Base-by-base conservation (phyloP, 805 yeast species). In the Nematodospora valgi region DNA sequence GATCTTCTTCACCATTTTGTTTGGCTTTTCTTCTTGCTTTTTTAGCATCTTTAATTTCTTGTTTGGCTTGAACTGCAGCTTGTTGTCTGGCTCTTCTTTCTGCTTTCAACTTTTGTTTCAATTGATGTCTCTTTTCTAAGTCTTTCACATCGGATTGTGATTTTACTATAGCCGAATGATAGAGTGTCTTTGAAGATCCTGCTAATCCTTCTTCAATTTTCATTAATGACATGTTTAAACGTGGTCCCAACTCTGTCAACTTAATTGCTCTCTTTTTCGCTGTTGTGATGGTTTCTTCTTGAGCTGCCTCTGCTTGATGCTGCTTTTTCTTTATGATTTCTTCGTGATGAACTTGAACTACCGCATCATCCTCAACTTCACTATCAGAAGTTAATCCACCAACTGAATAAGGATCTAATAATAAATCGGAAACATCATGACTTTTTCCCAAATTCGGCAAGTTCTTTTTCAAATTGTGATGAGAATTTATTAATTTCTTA, bases 231-330 rank as follows among this genome's bases (percentile, higher is more conserved):
- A 93, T 65, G 47, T 76, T 78, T 59, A 93, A 62, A 46, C 98
- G 74, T 23, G 98, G 98, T 0, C 98, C 98, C 32, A 91, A 66
- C 59, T 93, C 98, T 1, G 91, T 86, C 33, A 93, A 69, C 56
- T 87, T 89, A 48, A 93, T 86, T 1, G 98, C 98, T 51, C 85
- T 78, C 60, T 87, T 88, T 22, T 62, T 53, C 34, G 74, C 61
- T 13, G 55, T 27, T 10, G 34, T 22, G 3, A 4, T 19, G 5
- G 40, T 41, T 23, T 50, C 51, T 13, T 45, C 40, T 41, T 52
- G 38, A 40, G 51, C 19, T 37, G 43, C 9, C 40, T 49, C 38
- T 45, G 44, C 51, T 26, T 34, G 35, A 23, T 30, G 6, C 30
- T 39, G 48, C 44, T 40, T 54, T 35, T 40, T 54, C 33, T 35